Evolutionary conservation across 2,329 filamentous ascomycete species (phyloP), one percentile per base, ranked within the genome.

Genomic region (Dactylellina leptospora): DNA sequence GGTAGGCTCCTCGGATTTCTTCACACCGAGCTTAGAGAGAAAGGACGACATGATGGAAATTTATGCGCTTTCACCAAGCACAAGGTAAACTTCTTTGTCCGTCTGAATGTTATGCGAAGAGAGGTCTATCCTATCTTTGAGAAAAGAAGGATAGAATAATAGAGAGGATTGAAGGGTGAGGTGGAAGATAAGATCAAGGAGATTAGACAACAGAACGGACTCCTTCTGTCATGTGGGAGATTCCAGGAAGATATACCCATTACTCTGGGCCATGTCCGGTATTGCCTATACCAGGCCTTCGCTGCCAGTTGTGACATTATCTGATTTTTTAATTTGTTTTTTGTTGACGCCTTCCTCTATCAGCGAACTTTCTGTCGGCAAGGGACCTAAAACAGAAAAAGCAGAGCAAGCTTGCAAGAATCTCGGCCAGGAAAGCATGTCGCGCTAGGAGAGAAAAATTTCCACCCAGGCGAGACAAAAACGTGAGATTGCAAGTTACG

Each of bases 171-270:
- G 51, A 18, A 44, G 38, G 51, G 28, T 18, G 61, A 28, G 13
- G 47, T 8, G 13, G 47, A 30, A 70, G 66, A 71, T 71, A 62
- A 71, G 66, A 71, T 71, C 66, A 51, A 71, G 58, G 16, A 71
- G 66, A 71, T 71, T 58, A 71, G 22, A 25, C 16, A 45, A 28
- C 16, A 42, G 38, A 27, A 28, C 16, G 30, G 38, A 27, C 9
- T 5, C 16, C 28, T 22, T 6, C 2, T 2, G 20, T 36, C 51
- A 61, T 45, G 63, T 56, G 63, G 63, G 63, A 69, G 44, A 50
- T 25, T 54, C 55, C 63, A 28, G 38, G 38, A 60, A 60, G 63
- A 69, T 69, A 69, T 69, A 69, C 62, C 53, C 62, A 59, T 68
- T 13, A 22, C 53, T 27, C 38, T 36, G 40, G 51, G 38, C 27